These are phyloP conservation scores for Middelhovenomyces tepae DNA, from an alignment of 805 yeast genomes.

Conservation along the genomic window DNA sequence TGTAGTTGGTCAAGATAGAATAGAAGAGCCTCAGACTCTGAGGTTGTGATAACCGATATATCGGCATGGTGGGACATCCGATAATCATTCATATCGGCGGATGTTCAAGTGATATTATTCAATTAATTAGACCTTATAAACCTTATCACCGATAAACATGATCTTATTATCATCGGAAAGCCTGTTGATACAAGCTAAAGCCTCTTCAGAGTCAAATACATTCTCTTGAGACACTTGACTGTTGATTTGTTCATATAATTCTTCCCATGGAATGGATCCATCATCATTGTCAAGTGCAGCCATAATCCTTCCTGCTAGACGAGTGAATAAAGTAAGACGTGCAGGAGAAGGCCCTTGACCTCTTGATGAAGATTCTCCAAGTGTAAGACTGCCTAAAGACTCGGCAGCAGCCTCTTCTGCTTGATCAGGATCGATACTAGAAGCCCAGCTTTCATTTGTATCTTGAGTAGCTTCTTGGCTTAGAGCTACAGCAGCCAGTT, in stretches of 20 bases:
- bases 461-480: too few species aligned
- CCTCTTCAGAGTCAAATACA: constrained; percentile 29
- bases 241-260: constrained; percentile 36
- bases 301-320: constrained; percentile 39
- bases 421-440: constrained; percentile 10
- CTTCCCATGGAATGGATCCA: constrained; percentile 34
- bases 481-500: constrained; percentile 1
- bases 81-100: neutral
- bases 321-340: constrained; percentile 40
- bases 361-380: too few species aligned
- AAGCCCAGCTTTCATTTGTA: constrained; percentile 17
- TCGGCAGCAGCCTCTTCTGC: constrained; percentile 15
- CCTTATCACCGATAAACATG: constrained; percentile 28
- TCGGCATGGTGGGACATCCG: too few species aligned
- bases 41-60: too few species aligned
- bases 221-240: constrained; percentile 34
- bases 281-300: constrained; percentile 37
- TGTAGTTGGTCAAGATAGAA: too few species aligned
- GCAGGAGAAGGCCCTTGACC: constrained; percentile 47
- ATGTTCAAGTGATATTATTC: constrained; percentile 2
- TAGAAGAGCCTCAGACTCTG: too few species aligned
- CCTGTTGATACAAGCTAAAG: constrained; percentile 28
- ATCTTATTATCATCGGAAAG: constrained; percentile 31
- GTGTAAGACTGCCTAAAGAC: constrained; percentile 26
- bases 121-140: constrained; percentile 24